These are phyloP conservation scores for Pouteria glomerata DNA, from an alignment of 148 eudicot genomes.

Conservation along the genomic window DNA sequence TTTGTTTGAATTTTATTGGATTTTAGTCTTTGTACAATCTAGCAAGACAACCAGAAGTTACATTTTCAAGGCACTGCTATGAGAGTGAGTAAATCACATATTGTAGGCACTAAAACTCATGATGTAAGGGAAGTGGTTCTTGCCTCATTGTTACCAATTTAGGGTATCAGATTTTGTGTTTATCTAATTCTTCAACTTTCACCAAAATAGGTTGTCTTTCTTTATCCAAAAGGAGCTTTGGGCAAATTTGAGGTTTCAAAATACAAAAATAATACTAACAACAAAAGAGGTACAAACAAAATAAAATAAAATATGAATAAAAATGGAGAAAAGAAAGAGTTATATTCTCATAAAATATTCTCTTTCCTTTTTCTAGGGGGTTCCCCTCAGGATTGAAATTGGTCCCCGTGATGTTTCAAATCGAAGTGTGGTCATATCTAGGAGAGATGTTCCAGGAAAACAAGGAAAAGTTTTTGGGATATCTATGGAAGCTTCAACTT, in stretches of 20 bases:
- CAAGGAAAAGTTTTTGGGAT: conserved; percentile 93
- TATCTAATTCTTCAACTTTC: not conserved
- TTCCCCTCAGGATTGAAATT: conserved; percentile 89
- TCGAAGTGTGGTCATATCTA: conserved; percentile 77
- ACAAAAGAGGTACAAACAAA: not conserved
- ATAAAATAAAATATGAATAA: no score
- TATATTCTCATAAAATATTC: not conserved
- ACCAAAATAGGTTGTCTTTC: not conserved
- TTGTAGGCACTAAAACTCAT: not conserved
- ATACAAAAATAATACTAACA: not conserved
- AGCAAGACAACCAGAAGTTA: not conserved
- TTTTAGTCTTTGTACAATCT: not conserved
- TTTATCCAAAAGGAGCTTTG: not conserved
- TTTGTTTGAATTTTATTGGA: not conserved
- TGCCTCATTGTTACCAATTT: not conserved
- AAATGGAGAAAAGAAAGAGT: not conserved
- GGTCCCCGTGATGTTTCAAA: conserved; percentile 97
- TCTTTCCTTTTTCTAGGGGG: conserved; percentile 52
- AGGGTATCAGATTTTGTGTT: not conserved
- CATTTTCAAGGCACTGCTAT: not conserved
- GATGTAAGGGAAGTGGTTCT: not conserved
- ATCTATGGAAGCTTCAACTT: conserved; percentile 73
- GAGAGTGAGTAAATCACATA: no score
- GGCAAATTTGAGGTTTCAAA: conserved; percentile 5
- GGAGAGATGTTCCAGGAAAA: conserved; percentile 97